Base-by-base conservation (phyloP, 2,329 filamentous ascomycete genomes). In the Cryphonectria radicalis region DNA sequence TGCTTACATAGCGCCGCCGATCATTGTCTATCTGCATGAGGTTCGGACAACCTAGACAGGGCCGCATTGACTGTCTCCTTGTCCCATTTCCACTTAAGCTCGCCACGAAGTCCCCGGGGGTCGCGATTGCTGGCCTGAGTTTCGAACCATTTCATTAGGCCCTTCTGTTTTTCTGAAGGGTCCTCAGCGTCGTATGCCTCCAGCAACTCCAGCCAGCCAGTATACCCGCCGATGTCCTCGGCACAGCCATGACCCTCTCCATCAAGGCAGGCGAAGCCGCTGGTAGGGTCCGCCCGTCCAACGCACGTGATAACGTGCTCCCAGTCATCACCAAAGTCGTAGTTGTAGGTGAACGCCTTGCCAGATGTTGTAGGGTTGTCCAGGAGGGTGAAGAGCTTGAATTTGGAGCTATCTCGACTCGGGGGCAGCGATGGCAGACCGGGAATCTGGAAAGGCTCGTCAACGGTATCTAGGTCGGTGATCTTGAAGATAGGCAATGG, bases 201-300 rank as follows among this genome's bases (percentile, higher is more conserved):
- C 67, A 77, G 76, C 19, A 81, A 63, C 50, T 74, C 73, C 42
- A 76, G 66, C 79, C 80, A 81, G 13, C 78, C 79, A 19, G 4
- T 17, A 3, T 40, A 22, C 6, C 76, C 69, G 13, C 79, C 78
- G 14, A 74, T 75, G 68, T 80, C 79, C 73, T 82, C 80, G 25
- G 78, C 77, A 37, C 77, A 74, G 11, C 66, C 63, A 71, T 81
- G 77, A 14, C 65, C 65, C 25, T n/a, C 10, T 19, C 65, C 65
- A 22, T 50, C 46, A 19, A 67, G 46, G 19, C 46, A 50, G 22
- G 25, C 25, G 50, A 59, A 67, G 5, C 55, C 53, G 17, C n/a
- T 17, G 10, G 65, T 67, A 35, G 35, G 35, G 22, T 40, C 35
- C 28, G 69, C 68, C 46, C 73, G 73, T 4, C 73, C 73, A 22